Conservation (phyloP, 495 filamentous ascomycete species). For the Immersiella caudata region DNA sequence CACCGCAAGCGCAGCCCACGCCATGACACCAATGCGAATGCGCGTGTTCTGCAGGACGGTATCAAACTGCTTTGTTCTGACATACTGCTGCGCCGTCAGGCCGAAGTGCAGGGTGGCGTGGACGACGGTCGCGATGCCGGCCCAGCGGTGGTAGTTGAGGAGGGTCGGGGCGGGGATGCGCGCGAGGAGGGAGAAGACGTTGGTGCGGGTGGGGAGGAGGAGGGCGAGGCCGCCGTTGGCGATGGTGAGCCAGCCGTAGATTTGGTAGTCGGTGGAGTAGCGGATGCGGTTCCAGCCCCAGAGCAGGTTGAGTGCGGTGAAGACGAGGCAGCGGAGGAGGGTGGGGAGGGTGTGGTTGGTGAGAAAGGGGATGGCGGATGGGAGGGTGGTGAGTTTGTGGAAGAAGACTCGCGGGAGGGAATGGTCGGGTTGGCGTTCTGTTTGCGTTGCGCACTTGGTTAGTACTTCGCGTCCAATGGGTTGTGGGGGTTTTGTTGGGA, state of each 20-base stretch:
- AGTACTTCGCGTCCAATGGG: no score
- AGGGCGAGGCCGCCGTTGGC: conserved; percentile 19
- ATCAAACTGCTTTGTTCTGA: conserved; percentile 1
- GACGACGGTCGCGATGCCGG: conserved; percentile 13
- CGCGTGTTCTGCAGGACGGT: conserved; percentile 7
- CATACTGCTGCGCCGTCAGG: conserved; percentile 8
- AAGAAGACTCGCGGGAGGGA: no score
- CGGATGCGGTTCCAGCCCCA: conserved; percentile 20
- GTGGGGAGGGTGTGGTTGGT: conserved; percentile 5
- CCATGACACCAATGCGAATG: conserved; percentile 14
- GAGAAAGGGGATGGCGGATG: conserved; percentile 7
- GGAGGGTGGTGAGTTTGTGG: not conserved
- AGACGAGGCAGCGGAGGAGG: conserved; percentile 15
- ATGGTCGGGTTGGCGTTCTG: not conserved
- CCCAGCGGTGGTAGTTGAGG: conserved; percentile 21
- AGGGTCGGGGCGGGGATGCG: conserved; percentile 16
- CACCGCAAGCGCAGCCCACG: conserved; percentile 13
- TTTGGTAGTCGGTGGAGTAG: conserved; percentile 17
- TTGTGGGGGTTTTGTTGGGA: no score
- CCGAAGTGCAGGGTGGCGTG: conserved; percentile 17
- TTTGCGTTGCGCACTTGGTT: no score
- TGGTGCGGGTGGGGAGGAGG: conserved; percentile 12
- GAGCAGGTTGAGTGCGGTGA: conserved; percentile 15
- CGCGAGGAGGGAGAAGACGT: conserved; percentile 17
- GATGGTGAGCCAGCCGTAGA: conserved; percentile 18